Evolutionary conservation across 495 filamentous ascomycete genomes (phyloP).

Genomic region (Patellaria atrata): DNA sequence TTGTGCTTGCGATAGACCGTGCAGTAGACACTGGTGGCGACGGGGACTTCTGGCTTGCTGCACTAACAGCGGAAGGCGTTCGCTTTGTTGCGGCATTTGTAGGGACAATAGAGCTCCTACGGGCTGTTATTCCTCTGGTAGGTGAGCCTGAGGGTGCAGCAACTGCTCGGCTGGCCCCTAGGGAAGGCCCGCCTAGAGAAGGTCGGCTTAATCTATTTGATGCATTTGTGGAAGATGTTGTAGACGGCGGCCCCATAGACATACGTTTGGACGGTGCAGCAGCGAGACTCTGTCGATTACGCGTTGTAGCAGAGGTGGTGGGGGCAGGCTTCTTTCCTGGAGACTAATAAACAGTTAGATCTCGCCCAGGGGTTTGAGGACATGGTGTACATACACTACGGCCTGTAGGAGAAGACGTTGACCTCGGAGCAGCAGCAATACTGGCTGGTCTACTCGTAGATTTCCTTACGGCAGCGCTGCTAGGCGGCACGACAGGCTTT

Average conservation of each 20-base stretch:
- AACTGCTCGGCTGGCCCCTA: neutral
- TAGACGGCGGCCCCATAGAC: constrained; percentile 15
- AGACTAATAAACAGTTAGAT: constrained; percentile 34
- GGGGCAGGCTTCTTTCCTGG: constrained; percentile 68
- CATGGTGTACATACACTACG: constrained; percentile 39
- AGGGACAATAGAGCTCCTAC: constrained; percentile 1
- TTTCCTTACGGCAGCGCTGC: no score
- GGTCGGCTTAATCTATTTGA: no score
- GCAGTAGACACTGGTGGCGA: neutral
- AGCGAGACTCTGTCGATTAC: constrained; percentile 25
- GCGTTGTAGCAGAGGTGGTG: constrained; percentile 30
- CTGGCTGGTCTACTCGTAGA: neutral
- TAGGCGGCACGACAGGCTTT: neutral
- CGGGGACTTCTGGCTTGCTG: no score
- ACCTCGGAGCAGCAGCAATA: constrained; percentile 39
- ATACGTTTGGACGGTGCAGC: constrained; percentile 25
- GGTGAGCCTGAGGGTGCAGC: neutral
- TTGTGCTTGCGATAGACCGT: constrained; percentile 9
- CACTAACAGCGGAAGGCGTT: neutral
- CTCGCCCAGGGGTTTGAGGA: neutral
- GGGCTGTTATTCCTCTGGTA: neutral
- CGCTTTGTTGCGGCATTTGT: neutral
- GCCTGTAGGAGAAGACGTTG: constrained; percentile 42
- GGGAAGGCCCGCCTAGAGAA: neutral
- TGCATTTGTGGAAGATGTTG: constrained; percentile 19